Evolutionary conservation across 1,284 basidiomycete genomes (phyloP).

Genomic region (Puccinia horiana): DNA sequence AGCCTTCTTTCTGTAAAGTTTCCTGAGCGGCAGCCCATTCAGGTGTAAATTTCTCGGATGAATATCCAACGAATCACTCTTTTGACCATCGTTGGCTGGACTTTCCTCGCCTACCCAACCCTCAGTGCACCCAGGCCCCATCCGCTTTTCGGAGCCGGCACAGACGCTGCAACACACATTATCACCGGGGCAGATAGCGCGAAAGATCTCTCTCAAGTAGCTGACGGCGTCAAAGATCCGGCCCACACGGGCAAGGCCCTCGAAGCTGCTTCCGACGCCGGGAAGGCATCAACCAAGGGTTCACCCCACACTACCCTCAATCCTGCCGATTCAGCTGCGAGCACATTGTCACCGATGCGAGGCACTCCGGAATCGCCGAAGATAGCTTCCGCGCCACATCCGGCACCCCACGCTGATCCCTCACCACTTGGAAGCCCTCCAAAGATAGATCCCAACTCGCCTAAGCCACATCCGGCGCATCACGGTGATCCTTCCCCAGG

Average conservation of each 20-base stretch:
- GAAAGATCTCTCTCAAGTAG: neutral
- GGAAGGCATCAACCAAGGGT: no score
- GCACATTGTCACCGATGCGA: no score
- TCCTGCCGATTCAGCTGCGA: no score
- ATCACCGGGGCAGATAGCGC: neutral
- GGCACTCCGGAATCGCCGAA: no score
- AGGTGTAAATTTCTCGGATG: neutral
- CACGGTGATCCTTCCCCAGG: neutral
- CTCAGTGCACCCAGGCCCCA: slow-evolving; percentile 5
- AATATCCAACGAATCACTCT: neutral
- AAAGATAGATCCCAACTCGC: no score
- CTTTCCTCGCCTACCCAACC: neutral
- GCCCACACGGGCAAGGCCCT: no score
- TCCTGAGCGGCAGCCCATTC: neutral
- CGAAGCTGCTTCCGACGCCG: no score
- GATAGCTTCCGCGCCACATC: no score
- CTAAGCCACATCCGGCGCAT: neutral
- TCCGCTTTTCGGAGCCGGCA: neutral
- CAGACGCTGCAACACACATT: neutral
- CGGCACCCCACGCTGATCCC: no score
- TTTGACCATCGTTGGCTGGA: neutral
- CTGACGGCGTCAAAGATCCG: no score
- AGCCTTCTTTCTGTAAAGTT: neutral
- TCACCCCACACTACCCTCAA: no score
- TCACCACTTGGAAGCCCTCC: neutral